phyloP scores from a whole-genome alignment of 2,329 filamentous ascomycete genomes.

The Onygenales sp. region DNA sequence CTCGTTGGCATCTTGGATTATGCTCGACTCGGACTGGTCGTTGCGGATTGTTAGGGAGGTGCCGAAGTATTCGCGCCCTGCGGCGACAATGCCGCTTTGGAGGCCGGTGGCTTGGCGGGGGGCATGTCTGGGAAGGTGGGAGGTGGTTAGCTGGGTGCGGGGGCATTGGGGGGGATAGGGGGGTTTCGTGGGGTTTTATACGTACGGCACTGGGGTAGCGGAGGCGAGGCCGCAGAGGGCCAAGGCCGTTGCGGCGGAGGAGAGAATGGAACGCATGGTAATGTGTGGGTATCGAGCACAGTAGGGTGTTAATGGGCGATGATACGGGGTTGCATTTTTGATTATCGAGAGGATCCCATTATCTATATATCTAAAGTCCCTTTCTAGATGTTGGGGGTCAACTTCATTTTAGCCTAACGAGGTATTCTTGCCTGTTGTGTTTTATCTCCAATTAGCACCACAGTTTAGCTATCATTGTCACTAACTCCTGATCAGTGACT shows the following conservation, averaged over 20 bases:
- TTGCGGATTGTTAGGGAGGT: not conserved
- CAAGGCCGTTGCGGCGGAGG: not conserved
- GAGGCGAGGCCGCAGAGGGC: not conserved
- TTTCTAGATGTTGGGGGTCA: no score
- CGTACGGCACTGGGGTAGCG: not conserved
- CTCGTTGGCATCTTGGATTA: not conserved
- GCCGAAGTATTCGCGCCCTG: not conserved
- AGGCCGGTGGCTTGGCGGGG: not conserved
- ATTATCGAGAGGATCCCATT: no score
- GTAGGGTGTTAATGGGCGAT: no score
- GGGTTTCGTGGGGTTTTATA: not conserved
- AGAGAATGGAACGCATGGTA: not conserved
- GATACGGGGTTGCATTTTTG: no score
- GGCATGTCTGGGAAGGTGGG: not conserved
- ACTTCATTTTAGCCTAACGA: no score
- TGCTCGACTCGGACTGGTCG: not conserved
- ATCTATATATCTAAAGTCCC: no score
- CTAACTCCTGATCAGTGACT: no score
- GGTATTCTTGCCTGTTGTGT: no score
- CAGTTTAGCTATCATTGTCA: no score
- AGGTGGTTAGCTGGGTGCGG: not conserved
- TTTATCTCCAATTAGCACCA: no score
- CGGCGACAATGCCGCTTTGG: not conserved
- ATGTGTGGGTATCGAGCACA: not conserved
- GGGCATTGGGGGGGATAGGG: not conserved